Percentiles rank a stretch among this genome's conserved stretches.
Evolutionary conservation across 176 grass and related monocot genomes (phyloP).

Genomic region (Musa troglodytarum): DNA sequence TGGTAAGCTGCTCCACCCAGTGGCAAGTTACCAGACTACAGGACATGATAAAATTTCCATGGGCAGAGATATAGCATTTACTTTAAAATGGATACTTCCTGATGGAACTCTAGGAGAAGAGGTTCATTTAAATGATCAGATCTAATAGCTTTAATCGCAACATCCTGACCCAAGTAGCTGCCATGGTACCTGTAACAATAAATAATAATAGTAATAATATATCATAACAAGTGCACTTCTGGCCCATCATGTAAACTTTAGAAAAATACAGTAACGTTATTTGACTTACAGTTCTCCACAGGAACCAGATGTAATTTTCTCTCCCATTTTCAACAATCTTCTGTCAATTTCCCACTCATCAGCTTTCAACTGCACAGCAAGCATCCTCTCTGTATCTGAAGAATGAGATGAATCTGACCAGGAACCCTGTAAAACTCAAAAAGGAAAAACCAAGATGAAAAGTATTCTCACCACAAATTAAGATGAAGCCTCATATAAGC

Average conservation of each 20-base stretch:
- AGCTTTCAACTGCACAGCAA: constrained; percentile 60
- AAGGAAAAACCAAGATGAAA: not conserved
- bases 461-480: no score
- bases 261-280: not conserved
- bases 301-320: constrained; percentile 75
- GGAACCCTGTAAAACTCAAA: constrained; percentile 45
- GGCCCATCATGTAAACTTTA: no score
- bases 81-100: constrained; percentile 95
- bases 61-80: constrained; percentile 12
- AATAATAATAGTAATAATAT: not conserved
- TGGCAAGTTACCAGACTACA: not conserved
- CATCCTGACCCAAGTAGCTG: constrained; percentile 77
- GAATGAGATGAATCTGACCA: constrained; percentile 98
- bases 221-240: no score
- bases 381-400: constrained; percentile 68
- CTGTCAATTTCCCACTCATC: constrained; percentile 90
- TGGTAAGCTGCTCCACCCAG: not conserved
- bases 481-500: no score
- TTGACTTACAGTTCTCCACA: constrained; percentile 81
- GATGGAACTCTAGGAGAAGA: constrained; percentile 66
- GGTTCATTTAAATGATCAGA: constrained; percentile 80
- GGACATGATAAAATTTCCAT: not conserved
- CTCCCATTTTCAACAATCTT: constrained; percentile 66
- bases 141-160: constrained; percentile 89
- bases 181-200: constrained; percentile 62